Evolutionary conservation across 164 flowering plant species (phyloP), one percentile per base, ranked within the genome.

Genomic region (Chimonanthus praecox): DNA sequence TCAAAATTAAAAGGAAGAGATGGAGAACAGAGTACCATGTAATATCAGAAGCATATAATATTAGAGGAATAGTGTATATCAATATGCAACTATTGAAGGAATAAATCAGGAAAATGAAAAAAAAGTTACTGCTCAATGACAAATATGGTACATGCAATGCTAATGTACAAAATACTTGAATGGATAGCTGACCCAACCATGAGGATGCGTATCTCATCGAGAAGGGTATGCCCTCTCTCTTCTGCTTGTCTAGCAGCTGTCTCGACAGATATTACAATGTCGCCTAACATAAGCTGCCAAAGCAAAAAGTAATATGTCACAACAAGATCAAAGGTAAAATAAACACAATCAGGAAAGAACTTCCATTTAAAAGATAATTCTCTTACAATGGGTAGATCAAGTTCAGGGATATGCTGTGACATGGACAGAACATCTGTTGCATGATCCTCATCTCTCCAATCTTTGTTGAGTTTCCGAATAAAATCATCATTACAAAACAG

Each of bases 381-480:
- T 66, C 95, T 85, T 85, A 96, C 99, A 75, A 94, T 84, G 51
- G 97, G 98, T 77, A 94, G 88, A 70, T 89, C 78, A 72, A 96
- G 88, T 70, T 78, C 94, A 33, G 97, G 90, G 61, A 91, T 81
- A 82, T 94, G 99, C 71, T 92, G 92, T 11, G 99, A 92, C 97
- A 96, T 88, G 67, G 99, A 96, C 54, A 96, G 97, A 71, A 96
- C 99, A 89, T 96, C 98, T 49, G 99, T 96, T 15, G 99, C 87
- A 77, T 87, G 94, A 75, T 94, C 97, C 78, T 92, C 99, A 73
- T 87, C 92, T 79, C 99, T 88, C 99, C 99, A 96, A 46, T 94
- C 97, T 78, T 88, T 92, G 71, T 96, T 96, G 33, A 96, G 94
- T 62, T 90, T 82, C 44, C 88, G 79, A 76, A 96, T 94, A 74